phyloP scores from a whole-genome alignment of 2,329 filamentous ascomycete genomes.

The Pseudocercospora musae region DNA sequence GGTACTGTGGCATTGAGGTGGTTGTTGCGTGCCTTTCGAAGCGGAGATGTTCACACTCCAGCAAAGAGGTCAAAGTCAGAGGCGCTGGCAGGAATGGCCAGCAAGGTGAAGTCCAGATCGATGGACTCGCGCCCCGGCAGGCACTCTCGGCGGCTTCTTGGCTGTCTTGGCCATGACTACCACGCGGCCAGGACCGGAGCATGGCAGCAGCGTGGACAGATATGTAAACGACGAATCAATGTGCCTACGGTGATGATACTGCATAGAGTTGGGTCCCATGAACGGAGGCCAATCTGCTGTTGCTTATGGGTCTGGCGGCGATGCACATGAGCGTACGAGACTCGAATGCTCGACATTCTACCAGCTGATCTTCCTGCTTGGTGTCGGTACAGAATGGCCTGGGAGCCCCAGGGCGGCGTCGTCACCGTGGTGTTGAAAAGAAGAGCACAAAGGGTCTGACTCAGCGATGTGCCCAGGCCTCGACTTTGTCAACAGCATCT shows the following conservation, averaged over 20 bases:
- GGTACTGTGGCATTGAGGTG: not conserved
- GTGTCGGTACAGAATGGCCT: not conserved
- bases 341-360: not conserved
- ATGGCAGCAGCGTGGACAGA: not conserved
- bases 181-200: not conserved
- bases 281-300: not conserved
- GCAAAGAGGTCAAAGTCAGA: not conserved
- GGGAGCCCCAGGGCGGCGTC: not conserved
- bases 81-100: not conserved
- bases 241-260: not conserved
- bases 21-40: not conserved
- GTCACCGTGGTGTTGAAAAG: not conserved
- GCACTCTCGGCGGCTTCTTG: slow-evolving; percentile 2
- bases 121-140: not conserved
- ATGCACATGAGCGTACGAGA: not conserved
- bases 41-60: not conserved
- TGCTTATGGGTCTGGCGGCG: not conserved
- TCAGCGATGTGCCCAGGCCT: not conserved
- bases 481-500: not conserved
- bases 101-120: slow-evolving; percentile 2
- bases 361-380: not conserved
- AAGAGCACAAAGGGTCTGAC: not conserved
- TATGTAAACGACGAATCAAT: not conserved
- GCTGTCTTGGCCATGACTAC: not conserved
- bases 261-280: no score